These are phyloP conservation scores for Suillus americanus DNA, from an alignment of 768 basidiomycete genomes.

Conservation along the genomic window DNA sequence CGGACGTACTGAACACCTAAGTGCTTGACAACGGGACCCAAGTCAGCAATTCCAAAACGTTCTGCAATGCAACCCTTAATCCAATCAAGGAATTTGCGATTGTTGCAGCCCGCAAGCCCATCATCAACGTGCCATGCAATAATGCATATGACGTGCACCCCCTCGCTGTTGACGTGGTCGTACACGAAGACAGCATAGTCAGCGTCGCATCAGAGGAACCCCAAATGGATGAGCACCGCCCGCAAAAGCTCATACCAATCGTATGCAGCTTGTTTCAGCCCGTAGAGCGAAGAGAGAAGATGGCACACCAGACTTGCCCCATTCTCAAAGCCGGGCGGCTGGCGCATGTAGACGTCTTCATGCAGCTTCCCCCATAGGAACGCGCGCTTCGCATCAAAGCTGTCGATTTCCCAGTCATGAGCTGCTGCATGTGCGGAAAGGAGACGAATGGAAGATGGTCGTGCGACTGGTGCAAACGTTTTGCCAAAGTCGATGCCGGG, in stretches of 20 bases:
- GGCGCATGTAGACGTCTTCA: background rate
- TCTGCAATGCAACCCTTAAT: no score
- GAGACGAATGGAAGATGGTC: background rate
- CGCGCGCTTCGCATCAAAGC: background rate
- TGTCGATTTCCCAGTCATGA: background rate
- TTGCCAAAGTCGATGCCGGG: no score
- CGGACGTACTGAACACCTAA: no score
- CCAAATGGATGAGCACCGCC: background rate
- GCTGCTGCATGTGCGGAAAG: background rate
- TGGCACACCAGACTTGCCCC: background rate
- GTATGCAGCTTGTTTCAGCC: no score
- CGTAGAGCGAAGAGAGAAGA: background rate
- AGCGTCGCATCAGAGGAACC: background rate
- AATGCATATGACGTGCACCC: background rate
- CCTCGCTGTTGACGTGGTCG: background rate
- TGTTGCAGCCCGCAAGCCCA: no score
- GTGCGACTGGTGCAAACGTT: no score
- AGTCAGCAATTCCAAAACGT: no score
- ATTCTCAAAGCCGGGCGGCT: background rate
- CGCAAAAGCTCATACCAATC: no score
- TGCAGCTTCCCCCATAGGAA: background rate
- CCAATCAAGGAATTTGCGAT: no score
- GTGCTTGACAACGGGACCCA: no score
- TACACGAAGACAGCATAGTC: background rate
- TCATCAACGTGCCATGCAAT: background rate